Base-by-base conservation (phyloP, 2,329 filamentous ascomycete species). In the Rhytidhysteron rufulum region DNA sequence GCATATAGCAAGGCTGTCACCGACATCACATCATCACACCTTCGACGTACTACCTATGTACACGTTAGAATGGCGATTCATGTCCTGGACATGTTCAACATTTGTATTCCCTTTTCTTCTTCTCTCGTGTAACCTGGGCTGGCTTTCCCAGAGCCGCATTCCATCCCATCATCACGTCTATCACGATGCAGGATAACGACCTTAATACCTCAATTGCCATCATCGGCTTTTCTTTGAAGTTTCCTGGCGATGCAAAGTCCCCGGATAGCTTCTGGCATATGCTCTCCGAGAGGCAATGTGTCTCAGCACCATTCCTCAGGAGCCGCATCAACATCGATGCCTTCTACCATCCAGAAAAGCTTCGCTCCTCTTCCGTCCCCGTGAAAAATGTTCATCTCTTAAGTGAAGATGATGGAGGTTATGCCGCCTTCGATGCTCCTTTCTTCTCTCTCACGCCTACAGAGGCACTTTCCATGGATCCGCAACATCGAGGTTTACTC, bases 391-490 rank as follows among this genome's bases (percentile, higher is more conserved):
- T 39, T 1, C 52, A 58, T 36, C 57, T 58, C 22, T 25, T 58
- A 10, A 22, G 40, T 8, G 46, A 49, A 11, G 48, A 58, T 19
- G 52, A 40, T 10, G 46, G 48, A n/a, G 48, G 57, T 21, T 37
- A 45, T 5, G 36, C 41, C 9, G 36, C 39, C 2, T 58, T 58
- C 15, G 55, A 58, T 40, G 48, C 53, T 3, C 45, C 45, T 3
- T 57, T 57, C 37, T 58, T 58, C 20, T 44, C 39, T 2, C 46
- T 58, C 6, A 33, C 42, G 8, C 42, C 48, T 2, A 34, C 40
- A 2, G 54, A 58, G 30, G 55, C 55, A 3, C 42, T 40, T 3
- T 40, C 39, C 10, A 50, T 60, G 43, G 58, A 63, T 34, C 58
- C 59, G 1, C 48, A 55, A 22, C 53, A 57, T 4, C 49, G 57